Conservation (phyloP, 2,329 filamentous ascomycete species). For the Gaeumannomyces tritici region DNA sequence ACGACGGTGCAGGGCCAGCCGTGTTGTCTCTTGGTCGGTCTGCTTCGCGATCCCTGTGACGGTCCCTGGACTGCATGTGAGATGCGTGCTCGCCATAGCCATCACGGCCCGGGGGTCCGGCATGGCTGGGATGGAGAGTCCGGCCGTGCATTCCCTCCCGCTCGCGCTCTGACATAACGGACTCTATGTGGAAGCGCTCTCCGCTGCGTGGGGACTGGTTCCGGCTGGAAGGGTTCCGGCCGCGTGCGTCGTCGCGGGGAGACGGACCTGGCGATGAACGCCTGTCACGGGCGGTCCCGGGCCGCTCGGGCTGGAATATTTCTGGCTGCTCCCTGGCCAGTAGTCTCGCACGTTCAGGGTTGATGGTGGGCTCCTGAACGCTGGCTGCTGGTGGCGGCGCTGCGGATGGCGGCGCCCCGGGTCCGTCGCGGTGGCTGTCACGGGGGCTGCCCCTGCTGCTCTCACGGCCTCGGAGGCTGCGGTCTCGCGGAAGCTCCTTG, state of each 20-base stretch:
- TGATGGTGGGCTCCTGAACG: conserved; percentile 37
- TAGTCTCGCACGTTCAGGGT: conserved; percentile 44
- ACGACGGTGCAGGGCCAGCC: conserved; percentile 24
- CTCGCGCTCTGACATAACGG: background rate
- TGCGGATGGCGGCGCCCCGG: conserved; percentile 14
- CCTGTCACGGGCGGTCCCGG: conserved; percentile 31
- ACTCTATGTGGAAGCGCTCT: conserved; percentile 17
- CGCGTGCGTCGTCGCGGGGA: conserved; percentile 33
- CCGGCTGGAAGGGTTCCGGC: conserved; percentile 24
- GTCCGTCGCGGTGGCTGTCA: background rate
- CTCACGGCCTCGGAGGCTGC: background rate
- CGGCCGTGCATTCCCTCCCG: background rate
- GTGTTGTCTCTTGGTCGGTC: conserved; percentile 22
- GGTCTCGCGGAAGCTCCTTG: conserved; percentile 1
- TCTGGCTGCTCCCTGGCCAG: conserved; percentile 30
- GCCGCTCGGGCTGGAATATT: conserved; percentile 38
- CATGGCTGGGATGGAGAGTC: background rate
- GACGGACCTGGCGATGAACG: conserved; percentile 24
- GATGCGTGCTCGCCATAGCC: background rate
- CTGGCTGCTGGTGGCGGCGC: conserved; percentile 18
- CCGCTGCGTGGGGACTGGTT: conserved; percentile 41
- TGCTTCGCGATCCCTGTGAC: conserved; percentile 21
- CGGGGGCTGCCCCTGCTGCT: background rate
- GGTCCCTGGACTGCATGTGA: conserved; percentile 10
- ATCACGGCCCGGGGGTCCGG: background rate